Conservation (phyloP, 192 early-diverging fungal genomes). For the Backusella tarrabulga region DNA sequence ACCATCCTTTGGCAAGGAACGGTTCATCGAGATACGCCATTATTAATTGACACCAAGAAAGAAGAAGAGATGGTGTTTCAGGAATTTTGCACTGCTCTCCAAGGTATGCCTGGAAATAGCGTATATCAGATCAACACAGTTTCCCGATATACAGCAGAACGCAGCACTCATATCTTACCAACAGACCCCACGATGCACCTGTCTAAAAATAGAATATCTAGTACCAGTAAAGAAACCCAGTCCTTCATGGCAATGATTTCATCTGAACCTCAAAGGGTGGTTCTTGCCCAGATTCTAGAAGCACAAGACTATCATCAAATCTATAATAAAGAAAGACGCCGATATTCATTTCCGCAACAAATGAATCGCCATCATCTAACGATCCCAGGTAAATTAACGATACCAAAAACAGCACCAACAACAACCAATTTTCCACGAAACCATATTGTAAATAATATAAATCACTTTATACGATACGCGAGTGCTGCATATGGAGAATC, state of each 20-base stretch:
- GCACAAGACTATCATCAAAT: neutral
- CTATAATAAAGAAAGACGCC: constrained; percentile 5
- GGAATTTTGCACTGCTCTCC: neutral
- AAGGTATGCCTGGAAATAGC: neutral
- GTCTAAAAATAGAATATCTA: neutral
- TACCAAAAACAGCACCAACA: constrained; percentile 33
- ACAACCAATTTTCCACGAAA: constrained; percentile 48
- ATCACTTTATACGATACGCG: constrained; percentile 66
- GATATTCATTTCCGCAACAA: neutral
- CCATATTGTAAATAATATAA: constrained; percentile 64
- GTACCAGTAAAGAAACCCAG: neutral
- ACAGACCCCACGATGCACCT: neutral
- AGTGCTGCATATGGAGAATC: constrained; percentile 71
- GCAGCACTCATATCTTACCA: neutral
- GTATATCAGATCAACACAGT: neutral
- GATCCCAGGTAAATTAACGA: constrained; percentile 8
- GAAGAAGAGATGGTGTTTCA: neutral
- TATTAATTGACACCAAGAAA: neutral
- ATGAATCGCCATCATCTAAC: neutral
- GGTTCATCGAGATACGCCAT: constrained; percentile 47
- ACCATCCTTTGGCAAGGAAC: constrained; percentile 60
- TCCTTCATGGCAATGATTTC: neutral
- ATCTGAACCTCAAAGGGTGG: neutral
- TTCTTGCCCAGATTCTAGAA: neutral
- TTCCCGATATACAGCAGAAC: neutral